phyloP scores from a whole-genome alignment of 1,139 yeast genomes.

The Pichia sp. region DNA sequence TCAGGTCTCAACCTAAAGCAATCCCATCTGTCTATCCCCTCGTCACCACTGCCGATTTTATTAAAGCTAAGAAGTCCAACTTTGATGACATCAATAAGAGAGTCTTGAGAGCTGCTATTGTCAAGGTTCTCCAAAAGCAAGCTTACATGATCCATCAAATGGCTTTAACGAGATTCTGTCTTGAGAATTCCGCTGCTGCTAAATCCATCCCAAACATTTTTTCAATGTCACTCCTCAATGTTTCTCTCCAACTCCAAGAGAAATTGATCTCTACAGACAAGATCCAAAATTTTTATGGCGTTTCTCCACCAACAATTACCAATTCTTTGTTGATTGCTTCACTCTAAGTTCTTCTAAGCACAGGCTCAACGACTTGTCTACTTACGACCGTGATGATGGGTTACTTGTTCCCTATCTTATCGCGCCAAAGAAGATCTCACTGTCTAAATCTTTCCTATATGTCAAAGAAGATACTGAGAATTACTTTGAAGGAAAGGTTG shows the following conservation, averaged over 20 bases:
- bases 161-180: background rate
- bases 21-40: background rate
- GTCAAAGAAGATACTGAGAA: background rate
- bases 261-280: background rate
- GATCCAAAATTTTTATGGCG: conserved; percentile 6
- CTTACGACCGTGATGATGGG: background rate
- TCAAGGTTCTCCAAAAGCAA: conserved; percentile 3
- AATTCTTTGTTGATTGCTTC: background rate
- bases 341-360: background rate
- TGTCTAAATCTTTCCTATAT: background rate
- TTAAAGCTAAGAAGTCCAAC: background rate
- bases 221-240: conserved; percentile 2
- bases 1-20: too few species aligned
- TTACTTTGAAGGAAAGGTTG: background rate
- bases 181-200: background rate
- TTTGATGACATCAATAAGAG: background rate
- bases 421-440: background rate
- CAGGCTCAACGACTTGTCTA: background rate
- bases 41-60: conserved; percentile 1
- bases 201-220: background rate
- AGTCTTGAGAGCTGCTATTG: background rate
- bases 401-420: background rate
- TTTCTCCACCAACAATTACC: conserved; percentile 6
- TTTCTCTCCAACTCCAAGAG: conserved; percentile 1
- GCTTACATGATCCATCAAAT: background rate